Conservation (phyloP, 306 rosid genomes). For the Abrus pulchellus region DNA sequence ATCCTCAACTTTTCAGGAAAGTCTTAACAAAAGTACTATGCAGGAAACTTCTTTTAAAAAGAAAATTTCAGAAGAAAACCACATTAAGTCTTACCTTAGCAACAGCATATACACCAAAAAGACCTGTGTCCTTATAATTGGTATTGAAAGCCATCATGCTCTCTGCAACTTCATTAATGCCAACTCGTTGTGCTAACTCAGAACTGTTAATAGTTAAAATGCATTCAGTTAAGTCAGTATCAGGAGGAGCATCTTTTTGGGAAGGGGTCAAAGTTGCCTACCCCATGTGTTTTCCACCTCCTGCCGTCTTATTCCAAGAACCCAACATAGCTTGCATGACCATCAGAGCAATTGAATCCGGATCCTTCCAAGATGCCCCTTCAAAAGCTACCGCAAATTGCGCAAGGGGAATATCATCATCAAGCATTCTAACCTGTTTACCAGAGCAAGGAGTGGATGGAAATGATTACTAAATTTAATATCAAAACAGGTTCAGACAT, state of each 20-base stretch:
- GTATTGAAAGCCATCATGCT: constrained; percentile 97
- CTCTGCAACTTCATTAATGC: constrained; percentile 83
- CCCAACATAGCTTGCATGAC: constrained; percentile 99
- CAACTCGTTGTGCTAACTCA: constrained; percentile 81
- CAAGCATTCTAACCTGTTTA: constrained; percentile 87
- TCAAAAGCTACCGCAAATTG: constrained; percentile 94
- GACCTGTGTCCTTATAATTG: constrained; percentile 91
- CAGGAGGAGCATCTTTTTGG: neutral
- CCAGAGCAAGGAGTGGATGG: constrained; percentile 24
- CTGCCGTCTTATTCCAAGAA: constrained; percentile 89
- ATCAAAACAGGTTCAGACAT: neutral
- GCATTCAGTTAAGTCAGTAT: constrained; percentile 28
- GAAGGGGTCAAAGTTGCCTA: constrained; percentile 42
- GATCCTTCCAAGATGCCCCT: constrained; percentile 98
- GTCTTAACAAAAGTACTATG: neutral
- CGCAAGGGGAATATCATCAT: constrained; percentile 87
- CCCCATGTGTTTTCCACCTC: constrained; percentile 99
- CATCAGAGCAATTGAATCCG: constrained; percentile 92
- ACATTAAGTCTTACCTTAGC: constrained; percentile 64
- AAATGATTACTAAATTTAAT: constrained; percentile 17
- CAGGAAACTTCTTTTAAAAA: neutral
- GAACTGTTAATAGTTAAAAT: constrained; percentile 62
- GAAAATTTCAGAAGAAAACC: neutral
- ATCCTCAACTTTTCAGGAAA: constrained; percentile 3
- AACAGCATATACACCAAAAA: constrained; percentile 89